Conservation (phyloP, 768 basidiomycete species). For the Auricularia auricula-judae region DNA sequence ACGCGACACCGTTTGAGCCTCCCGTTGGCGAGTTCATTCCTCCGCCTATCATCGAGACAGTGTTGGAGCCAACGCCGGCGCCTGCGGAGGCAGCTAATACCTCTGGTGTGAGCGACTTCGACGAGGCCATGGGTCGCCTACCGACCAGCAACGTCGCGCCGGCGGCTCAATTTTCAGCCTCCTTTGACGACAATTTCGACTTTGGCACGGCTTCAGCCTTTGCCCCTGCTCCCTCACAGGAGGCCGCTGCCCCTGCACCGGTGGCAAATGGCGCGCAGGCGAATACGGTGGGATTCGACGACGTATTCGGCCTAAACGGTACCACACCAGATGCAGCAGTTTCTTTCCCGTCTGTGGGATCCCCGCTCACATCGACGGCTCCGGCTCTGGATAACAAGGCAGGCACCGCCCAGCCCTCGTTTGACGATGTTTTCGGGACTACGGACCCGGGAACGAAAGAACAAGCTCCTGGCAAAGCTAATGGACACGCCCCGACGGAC, state of each 20-base stretch:
- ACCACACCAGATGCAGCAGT: conserved; percentile 10
- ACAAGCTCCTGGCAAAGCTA: neutral
- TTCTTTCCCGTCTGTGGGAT: conserved; percentile 22
- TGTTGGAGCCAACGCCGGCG: neutral
- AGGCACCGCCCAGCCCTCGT: neutral
- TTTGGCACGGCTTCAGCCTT: conserved; percentile 29
- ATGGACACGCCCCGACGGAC: neutral
- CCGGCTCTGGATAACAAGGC: conserved; percentile 4
- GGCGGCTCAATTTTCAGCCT: conserved; percentile 53
- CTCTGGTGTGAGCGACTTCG: conserved; percentile 47
- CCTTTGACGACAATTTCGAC: conserved; percentile 59
- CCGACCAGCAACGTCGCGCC: conserved; percentile 22
- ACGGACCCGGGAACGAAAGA: neutral
- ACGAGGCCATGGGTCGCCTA: conserved; percentile 59
- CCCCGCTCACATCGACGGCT: conserved; percentile 21
- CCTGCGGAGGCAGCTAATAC: neutral
- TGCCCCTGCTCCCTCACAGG: conserved; percentile 8
- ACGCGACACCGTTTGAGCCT: conserved; percentile 3
- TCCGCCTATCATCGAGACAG: conserved; percentile 5
- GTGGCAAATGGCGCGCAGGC: conserved; percentile 9
- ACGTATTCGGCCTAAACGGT: conserved; percentile 38
- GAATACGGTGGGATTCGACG: conserved; percentile 30
- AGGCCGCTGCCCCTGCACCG: conserved; percentile 8
- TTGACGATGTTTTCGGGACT: neutral
- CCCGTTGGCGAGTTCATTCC: conserved; percentile 3